A percentile compares a stretch with the other conserved stretches of the same genome.
Conservation (phyloP, 352 stramenopile genomes). For the Globisporangium okanoganense region DNA sequence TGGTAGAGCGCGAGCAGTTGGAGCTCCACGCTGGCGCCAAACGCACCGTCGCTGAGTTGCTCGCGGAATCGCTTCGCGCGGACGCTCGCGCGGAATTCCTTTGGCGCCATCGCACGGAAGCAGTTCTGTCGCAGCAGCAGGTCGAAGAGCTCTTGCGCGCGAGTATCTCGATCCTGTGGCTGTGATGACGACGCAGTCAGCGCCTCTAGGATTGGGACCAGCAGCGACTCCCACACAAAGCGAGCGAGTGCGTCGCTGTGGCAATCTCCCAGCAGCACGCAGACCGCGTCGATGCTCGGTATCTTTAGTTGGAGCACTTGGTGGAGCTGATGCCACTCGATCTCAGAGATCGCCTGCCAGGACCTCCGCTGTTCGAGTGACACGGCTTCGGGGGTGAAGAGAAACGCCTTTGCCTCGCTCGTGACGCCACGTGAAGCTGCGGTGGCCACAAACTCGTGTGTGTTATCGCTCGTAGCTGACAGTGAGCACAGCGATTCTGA, state of each 20-base stretch:
- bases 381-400: constrained; percentile 25
- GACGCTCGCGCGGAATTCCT: constrained; percentile 53
- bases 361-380: constrained; percentile 14
- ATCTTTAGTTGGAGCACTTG: constrained; percentile 15
- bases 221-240: constrained; percentile 55
- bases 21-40: constrained; percentile 38
- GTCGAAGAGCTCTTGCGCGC: constrained; percentile 17
- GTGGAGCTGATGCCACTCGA: constrained; percentile 40
- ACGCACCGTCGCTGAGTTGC: constrained; percentile 18
- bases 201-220: constrained; percentile 26
- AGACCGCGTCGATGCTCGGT: constrained; percentile 21
- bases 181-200: neutral
- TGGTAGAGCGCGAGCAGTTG: constrained; percentile 44
- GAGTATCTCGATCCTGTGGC: neutral
- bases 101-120: constrained; percentile 36
- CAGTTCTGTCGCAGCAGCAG: constrained; percentile 25
- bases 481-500: neutral
- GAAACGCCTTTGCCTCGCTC: constrained; percentile 21
- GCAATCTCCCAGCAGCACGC: constrained; percentile 35
- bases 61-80: constrained; percentile 44
- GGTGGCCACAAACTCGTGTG: neutral
- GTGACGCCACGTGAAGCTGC: neutral
- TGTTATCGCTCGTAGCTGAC: neutral
- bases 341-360: constrained; percentile 34
- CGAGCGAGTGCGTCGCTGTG: constrained; percentile 32